Evolutionary conservation across 1,284 basidiomycete species (phyloP).

Genomic region (Apiotrichum sp.): DNA sequence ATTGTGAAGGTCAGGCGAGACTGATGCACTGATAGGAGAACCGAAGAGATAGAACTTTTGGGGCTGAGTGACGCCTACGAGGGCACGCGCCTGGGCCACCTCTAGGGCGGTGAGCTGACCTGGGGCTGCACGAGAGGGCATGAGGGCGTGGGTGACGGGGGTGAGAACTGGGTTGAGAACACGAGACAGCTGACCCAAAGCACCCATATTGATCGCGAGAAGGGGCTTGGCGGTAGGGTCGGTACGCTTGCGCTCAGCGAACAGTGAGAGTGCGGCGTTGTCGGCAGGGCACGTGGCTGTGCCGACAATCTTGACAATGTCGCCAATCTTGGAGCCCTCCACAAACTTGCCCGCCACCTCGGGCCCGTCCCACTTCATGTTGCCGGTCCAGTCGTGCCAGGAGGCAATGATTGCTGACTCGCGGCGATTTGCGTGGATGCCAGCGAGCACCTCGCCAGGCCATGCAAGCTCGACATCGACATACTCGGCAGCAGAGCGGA

Average conservation of each 20-base stretch:
- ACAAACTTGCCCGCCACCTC: constrained; percentile 65
- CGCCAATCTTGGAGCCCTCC: constrained; percentile 62
- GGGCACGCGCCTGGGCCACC: constrained; percentile 71
- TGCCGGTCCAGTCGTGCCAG: constrained; percentile 88
- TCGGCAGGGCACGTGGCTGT: constrained; percentile 70
- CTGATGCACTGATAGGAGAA: constrained; percentile 77
- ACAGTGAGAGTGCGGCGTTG: constrained; percentile 73
- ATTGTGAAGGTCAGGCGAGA: constrained; percentile 91
- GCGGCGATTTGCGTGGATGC: constrained; percentile 62
- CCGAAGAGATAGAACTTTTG: constrained; percentile 82
- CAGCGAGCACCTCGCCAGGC: constrained; percentile 58
- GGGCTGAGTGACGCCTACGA: constrained; percentile 70
- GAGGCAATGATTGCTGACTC: constrained; percentile 78
- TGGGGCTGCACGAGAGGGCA: constrained; percentile 80
- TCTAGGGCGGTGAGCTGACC: constrained; percentile 85
- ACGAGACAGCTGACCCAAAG: constrained; percentile 80
- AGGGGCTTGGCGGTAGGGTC: constrained; percentile 61
- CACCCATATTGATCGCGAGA: constrained; percentile 91
- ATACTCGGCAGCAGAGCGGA: constrained; percentile 84
- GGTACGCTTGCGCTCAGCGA: constrained; percentile 52
- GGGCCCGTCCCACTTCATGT: constrained; percentile 71
- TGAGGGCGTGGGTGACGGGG: constrained; percentile 79
- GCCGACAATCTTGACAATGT: constrained; percentile 88
- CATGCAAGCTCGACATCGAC: constrained; percentile 84
- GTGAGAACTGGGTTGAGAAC: constrained; percentile 80